Base-by-base conservation (phyloP, 2,329 filamentous ascomycete genomes). In the Penicillium hesseltinei region DNA sequence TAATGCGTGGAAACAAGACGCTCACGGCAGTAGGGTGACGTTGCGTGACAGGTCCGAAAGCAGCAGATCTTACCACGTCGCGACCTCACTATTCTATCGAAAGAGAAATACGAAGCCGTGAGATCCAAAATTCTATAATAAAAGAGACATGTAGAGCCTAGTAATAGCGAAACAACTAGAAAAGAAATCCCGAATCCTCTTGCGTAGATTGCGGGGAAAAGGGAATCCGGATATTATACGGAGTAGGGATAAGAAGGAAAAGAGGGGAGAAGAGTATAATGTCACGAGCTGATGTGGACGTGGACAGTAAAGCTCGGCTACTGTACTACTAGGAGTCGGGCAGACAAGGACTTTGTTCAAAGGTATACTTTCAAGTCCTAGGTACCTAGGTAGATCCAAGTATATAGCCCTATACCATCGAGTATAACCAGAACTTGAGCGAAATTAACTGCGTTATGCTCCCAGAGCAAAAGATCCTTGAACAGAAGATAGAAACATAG, bases 11-110 rank as follows among this genome's bases (percentile, higher is more conserved):
- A 23, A 51, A 31, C n/a, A 51, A 31, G n/a, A 25, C 6, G 13
- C 10, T n/a, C 29, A 15, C 11, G 3, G 25, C 11, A 21, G 11
- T 25, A n/a, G 33, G 15, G 33, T 61, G 62, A 60, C 35, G 54
- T 62, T 65, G 61, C 59, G 56, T 65, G 64, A 64, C 45, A 46
- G 59, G 57, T 58, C 64, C 59, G 62, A 35, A 65, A 62, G 47
- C 58, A 62, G 62, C 62, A 51, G 15, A 29, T 23, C 51, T 48
- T 47, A 48, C 40, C 49, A 40, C 29, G 21, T 51, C 39, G 9
- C 27, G 4, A 44, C n/a, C 33, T 43, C 38, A 43, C 48, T 42
- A 43, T 43, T 25, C 11, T 45, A 15, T 19, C n/a, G 21, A 35
- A 35, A 36, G 15, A 44, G 17, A 21, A 35, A 27, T 52, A 27